Base-by-base conservation (phyloP, 352 stramenopile species). In the Phytophthora quininea region DNA sequence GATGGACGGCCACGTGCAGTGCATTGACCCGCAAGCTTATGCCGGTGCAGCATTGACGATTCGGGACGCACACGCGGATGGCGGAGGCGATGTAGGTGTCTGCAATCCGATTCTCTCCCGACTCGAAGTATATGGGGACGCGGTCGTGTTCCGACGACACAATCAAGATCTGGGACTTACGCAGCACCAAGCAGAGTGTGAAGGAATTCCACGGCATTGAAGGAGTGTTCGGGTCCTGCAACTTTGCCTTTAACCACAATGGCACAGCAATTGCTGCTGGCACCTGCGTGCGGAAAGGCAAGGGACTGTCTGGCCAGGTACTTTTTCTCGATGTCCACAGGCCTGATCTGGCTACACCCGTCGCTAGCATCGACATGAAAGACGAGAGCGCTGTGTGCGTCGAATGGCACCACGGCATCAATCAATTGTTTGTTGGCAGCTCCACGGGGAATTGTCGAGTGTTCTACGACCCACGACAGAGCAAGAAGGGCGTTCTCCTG, bases 311-410 rank as follows among this genome's bases (percentile, higher is more conserved):
- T 14, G 87, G 86, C 10, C 73, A 83, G 19, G 77, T 95, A 30
- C 37, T 84, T 15, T 93, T 96, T 66, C 54, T 92, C 6, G 88
- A 96, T 64, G 85, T 95, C 1, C 76, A 91, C 50, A 91, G 84
- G 10, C 76, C 86, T 19, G 64, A 55, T 4, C 53, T 89, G 0
- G 50, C 84, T 6, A 59, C 76, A 1, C 86, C 88, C 42, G 70
- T 96, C 14, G 75, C 78, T 38, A 74, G 63, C 31, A 74, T 95
- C 37, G 72, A 87, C 32, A 93, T 96, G 88, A 69, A 89, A 14
- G 86, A 96, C 52, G 86, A 96, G 56, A 96, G 86, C 62, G 88
- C 84, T 1, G 69, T 96, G 24, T 91, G 84, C 27, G 88, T 96
- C 37, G 84, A 93, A 63, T 96, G 88, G 88, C 88, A 96, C 42